Evolutionary conservation across 2,329 filamentous ascomycete genomes (phyloP).

Genomic region (Fusarium euwallaceae): DNA sequence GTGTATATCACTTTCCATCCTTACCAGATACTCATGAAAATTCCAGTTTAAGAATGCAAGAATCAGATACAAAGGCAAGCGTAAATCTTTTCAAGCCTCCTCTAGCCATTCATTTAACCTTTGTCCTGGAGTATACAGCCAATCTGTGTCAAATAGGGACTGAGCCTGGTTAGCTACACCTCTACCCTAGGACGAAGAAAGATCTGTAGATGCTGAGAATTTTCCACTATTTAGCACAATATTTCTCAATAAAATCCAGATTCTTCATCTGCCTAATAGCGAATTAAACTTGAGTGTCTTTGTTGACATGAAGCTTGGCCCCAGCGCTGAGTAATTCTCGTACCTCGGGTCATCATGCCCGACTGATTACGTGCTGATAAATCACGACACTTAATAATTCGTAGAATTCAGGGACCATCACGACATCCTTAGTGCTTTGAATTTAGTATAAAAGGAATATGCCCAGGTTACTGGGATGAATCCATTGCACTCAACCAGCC

Average conservation of each 20-base stretch:
- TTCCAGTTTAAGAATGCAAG: neutral
- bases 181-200: neutral
- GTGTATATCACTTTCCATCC: too few species aligned
- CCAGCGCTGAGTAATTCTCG: neutral
- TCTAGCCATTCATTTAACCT: neutral
- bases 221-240: too few species aligned
- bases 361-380: conserved; percentile 2
- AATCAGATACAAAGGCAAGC: neutral
- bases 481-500: too few species aligned
- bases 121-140: neutral
- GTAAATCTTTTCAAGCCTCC: neutral
- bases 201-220: too few species aligned
- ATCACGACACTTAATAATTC: neutral
- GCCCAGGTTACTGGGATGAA: too few species aligned
- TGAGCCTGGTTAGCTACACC: neutral
- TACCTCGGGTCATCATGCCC: neutral
- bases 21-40: neutral
- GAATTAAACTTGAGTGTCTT: neutral
- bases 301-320: neutral
- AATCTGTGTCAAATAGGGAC: neutral
- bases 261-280: neutral
- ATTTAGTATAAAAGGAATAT: neutral
- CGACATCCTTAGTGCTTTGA: neutral
- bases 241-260: neutral
- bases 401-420: neutral